These are phyloP conservation scores for Phytophthora podocarpi DNA, from an alignment of 352 stramenopile genomes.

Conservation along the genomic window DNA sequence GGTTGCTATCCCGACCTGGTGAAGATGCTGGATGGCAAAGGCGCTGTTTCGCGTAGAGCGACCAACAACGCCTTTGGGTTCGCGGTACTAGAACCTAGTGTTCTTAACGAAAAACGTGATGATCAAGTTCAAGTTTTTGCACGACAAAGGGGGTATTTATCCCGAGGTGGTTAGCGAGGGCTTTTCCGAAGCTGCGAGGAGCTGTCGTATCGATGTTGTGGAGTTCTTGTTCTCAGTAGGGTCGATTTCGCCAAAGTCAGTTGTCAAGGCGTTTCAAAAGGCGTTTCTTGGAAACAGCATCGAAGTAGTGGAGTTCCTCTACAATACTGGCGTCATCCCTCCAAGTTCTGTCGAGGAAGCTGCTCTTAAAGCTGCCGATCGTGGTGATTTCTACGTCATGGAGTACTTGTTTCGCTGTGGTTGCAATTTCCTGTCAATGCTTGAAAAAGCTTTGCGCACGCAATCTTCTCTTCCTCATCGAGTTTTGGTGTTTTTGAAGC, in stretches of 20 bases:
- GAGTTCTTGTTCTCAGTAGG: conserved; percentile 3
- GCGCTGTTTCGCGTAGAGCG: too few species aligned
- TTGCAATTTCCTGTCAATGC: neutral
- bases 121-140: neutral
- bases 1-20: too few species aligned
- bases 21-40: too few species aligned
- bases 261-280: neutral
- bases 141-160: neutral
- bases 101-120: neutral
- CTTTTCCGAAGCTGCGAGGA: neutral
- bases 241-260: neutral
- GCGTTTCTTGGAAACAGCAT: neutral
- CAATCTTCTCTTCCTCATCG: neutral
- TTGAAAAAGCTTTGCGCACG: neutral
- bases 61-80: too few species aligned
- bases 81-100: too few species aligned
- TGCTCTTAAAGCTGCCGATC: neutral
- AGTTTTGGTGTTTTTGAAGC: conserved; percentile 3
- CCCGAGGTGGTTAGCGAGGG: neutral
- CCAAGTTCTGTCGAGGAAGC: neutral
- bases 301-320: conserved; percentile 8
- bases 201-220: neutral
- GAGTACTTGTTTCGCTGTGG: neutral
- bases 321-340: neutral
- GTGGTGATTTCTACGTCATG: conserved; percentile 4